phyloP scores from a whole-genome alignment of 179 eudicot genomes.

The Amaranthus tricolor region DNA sequence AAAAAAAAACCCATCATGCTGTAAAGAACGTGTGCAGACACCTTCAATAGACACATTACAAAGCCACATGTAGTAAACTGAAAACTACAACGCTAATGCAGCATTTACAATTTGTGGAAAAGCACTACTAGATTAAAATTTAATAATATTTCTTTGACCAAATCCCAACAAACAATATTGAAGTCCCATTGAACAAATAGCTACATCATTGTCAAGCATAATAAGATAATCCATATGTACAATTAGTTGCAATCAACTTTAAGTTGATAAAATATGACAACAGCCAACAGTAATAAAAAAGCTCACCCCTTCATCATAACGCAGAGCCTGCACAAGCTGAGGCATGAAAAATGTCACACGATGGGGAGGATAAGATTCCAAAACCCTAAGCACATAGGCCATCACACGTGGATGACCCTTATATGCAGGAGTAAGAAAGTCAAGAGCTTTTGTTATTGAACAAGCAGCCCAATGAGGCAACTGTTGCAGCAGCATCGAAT shows the following conservation, averaged over 20 bases:
- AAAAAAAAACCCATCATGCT: not conserved
- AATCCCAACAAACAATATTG: not conserved
- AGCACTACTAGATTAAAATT: not conserved
- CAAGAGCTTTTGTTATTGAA: constrained; percentile 91
- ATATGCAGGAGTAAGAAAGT: constrained; percentile 85
- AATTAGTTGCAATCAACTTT: constrained; percentile 3
- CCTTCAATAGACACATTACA: too few species aligned
- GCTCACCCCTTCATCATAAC: constrained; percentile 90
- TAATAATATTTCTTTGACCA: not conserved
- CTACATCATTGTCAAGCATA: not conserved
- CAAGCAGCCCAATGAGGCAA: constrained; percentile 99
- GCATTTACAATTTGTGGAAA: not conserved
- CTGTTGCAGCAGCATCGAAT: constrained; percentile 86
- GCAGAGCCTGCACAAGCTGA: constrained; percentile 90
- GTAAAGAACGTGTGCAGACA: not conserved
- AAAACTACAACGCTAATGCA: not conserved
- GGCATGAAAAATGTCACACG: constrained; percentile 99
- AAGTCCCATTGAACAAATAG: not conserved
- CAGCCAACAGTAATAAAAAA: constrained; percentile 4
- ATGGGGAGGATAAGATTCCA: constrained; percentile 95
- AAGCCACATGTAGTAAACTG: not conserved
- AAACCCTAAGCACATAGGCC: constrained; percentile 95
- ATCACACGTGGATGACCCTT: constrained; percentile 97
- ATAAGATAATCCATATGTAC: not conserved
- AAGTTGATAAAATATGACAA: constrained; percentile 1